Conservation (phyloP, 2,329 filamentous ascomycete genomes). For the Arthroderma uncinatum region DNA sequence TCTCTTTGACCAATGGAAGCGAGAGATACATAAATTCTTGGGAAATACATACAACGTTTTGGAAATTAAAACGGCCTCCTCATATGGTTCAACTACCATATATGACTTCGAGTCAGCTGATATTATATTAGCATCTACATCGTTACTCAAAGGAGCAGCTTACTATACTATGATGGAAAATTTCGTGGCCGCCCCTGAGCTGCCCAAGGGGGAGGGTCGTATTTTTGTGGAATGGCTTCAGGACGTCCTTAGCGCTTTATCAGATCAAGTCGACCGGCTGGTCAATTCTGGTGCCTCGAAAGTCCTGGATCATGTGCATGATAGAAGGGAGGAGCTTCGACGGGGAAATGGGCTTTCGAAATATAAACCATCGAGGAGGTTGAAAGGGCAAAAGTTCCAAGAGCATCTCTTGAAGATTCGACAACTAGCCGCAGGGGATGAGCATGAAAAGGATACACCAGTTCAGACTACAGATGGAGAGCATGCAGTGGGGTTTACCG, state of each 20-base stretch:
- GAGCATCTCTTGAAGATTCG: constrained; percentile 15
- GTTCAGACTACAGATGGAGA: not conserved
- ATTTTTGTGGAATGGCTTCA: constrained; percentile 46
- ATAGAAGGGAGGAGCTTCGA: constrained; percentile 23
- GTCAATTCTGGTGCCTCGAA: constrained; percentile 20
- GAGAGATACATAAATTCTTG: constrained; percentile 45
- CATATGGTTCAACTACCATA: constrained; percentile 36
- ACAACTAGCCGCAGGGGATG: not conserved
- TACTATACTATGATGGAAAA: constrained; percentile 43
- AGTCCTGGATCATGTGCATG: constrained; percentile 25
- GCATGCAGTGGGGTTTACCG: not conserved
- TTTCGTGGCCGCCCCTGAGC: constrained; percentile 40
- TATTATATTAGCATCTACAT: constrained; percentile 47
- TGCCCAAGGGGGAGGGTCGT: constrained; percentile 33
- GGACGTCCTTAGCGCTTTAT: constrained; percentile 34
- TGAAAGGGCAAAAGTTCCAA: constrained; percentile 22
- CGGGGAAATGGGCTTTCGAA: constrained; percentile 30
- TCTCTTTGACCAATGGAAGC: constrained; percentile 48
- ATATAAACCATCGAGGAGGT: constrained; percentile 27
- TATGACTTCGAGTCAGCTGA: constrained; percentile 38
- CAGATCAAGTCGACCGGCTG: constrained; percentile 31
- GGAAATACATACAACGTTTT: constrained; percentile 35
- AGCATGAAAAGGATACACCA: constrained; percentile 1
- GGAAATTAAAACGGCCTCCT: constrained; percentile 29
- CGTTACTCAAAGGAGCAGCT: constrained; percentile 34